Evolutionary conservation across 2,329 filamentous ascomycete genomes (phyloP).

Genomic region (Bretziella fagacearum): DNA sequence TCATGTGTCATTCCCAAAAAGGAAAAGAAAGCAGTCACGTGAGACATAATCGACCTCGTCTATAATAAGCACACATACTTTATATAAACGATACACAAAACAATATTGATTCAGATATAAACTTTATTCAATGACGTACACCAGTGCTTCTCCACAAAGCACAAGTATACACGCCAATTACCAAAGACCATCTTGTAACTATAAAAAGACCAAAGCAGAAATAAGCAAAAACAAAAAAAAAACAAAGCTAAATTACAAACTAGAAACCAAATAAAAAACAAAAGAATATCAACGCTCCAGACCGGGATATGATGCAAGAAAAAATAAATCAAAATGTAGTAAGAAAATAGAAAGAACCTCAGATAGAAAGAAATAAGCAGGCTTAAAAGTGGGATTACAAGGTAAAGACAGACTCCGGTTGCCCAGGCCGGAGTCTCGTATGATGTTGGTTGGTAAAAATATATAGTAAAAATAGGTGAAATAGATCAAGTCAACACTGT

Average conservation of each 20-base stretch:
- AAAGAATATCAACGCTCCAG: slow-evolving; percentile 1
- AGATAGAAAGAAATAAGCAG: neutral
- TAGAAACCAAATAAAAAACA: slow-evolving; percentile 1
- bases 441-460: too few species aligned
- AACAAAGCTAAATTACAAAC: neutral
- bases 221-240: neutral
- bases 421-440: too few species aligned
- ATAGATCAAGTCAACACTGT: too few species aligned
- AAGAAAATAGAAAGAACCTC: neutral
- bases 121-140: neutral
- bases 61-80: neutral
- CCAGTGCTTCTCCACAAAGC: slow-evolving; percentile 7
- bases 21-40: neutral
- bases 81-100: neutral
- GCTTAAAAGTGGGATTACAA: neutral
- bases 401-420: too few species aligned
- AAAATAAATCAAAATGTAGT: slow-evolving; percentile 1
- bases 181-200: too few species aligned
- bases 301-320: slow-evolving; percentile 1
- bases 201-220: neutral
- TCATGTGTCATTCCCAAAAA: neutral
- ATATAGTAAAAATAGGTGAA: too few species aligned
- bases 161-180: neutral
- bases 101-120: neutral
- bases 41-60: neutral